These are phyloP conservation scores for Lactifluus rugatus DNA, from an alignment of 768 basidiomycete species.

Conservation along the genomic window DNA sequence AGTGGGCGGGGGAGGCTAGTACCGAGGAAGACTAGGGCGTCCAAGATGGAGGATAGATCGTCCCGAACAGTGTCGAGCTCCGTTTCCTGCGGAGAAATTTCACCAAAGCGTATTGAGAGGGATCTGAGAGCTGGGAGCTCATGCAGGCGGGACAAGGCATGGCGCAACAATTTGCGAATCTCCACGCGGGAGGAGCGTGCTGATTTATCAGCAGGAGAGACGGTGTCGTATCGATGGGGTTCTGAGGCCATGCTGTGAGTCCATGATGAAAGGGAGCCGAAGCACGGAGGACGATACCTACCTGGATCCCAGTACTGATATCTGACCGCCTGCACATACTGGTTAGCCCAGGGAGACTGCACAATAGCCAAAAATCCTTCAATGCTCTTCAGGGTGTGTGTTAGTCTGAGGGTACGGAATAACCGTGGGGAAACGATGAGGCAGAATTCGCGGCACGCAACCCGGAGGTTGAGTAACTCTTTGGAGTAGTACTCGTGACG, in stretches of 20 bases:
- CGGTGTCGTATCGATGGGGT: neutral
- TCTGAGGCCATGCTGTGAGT: neutral
- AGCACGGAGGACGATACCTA: neutral
- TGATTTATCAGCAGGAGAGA: neutral
- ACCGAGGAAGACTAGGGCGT: neutral
- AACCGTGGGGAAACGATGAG: neutral
- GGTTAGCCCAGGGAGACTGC: slow-evolving; percentile 5
- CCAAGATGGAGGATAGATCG: slow-evolving; percentile 3
- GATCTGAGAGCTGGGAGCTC: slow-evolving; percentile 6
- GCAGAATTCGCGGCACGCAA: slow-evolving; percentile 1
- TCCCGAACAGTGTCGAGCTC: neutral
- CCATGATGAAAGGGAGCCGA: neutral
- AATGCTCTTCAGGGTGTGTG: slow-evolving; percentile 8
- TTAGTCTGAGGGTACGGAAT: slow-evolving; percentile 6
- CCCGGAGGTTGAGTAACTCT: slow-evolving; percentile 2
- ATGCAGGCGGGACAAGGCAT: slow-evolving; percentile 1
- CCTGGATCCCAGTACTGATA: slow-evolving; percentile 17
- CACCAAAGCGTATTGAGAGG: slow-evolving; percentile 10
- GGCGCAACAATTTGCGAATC: neutral
- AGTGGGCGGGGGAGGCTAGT: neutral
- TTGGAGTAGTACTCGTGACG: neutral
- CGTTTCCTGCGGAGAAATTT: neutral
- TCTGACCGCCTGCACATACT: neutral
- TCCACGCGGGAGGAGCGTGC: neutral
- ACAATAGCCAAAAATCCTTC: neutral